phyloP scores from a whole-genome alignment of 1,139 yeast genomes.

The Candida buenavistaensis region DNA sequence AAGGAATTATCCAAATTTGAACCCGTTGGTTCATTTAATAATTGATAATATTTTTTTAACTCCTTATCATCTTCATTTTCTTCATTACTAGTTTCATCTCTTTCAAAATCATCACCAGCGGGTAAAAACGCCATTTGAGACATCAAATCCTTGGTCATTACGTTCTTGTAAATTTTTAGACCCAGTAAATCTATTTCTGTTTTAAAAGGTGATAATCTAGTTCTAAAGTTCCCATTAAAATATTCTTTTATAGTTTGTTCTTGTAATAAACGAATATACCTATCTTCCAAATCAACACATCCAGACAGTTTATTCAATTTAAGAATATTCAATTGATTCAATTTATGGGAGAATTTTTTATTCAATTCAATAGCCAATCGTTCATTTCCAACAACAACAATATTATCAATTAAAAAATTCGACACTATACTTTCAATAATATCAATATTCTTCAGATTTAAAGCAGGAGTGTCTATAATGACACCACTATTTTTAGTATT shows the following conservation, averaged over 20 bases:
- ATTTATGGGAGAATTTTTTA: constrained; percentile 51
- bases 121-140: constrained; percentile 45
- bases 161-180: constrained; percentile 39
- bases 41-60: constrained; percentile 34
- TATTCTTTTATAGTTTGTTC: constrained; percentile 80
- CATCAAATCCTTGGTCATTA: constrained; percentile 36
- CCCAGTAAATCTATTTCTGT: constrained; percentile 42
- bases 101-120: constrained; percentile 45
- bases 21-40: constrained; percentile 48
- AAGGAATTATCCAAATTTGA: constrained; percentile 69
- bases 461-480: constrained; percentile 80
- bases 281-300: constrained; percentile 68
- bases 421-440: constrained; percentile 60
- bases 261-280: constrained; percentile 67
- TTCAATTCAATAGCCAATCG: constrained; percentile 64
- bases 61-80: constrained; percentile 27
- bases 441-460: constrained; percentile 49
- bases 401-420: constrained; percentile 58
- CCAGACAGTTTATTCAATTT: constrained; percentile 76
- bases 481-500: constrained; percentile 56
- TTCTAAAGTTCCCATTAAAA: constrained; percentile 74
- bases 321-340: constrained; percentile 43
- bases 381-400: constrained; percentile 65
- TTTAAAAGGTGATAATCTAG: constrained; percentile 71
- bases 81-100: constrained; percentile 26